Conservation (phyloP, 176 grass and related monocot species). For the Hordeum marinum region DNA sequence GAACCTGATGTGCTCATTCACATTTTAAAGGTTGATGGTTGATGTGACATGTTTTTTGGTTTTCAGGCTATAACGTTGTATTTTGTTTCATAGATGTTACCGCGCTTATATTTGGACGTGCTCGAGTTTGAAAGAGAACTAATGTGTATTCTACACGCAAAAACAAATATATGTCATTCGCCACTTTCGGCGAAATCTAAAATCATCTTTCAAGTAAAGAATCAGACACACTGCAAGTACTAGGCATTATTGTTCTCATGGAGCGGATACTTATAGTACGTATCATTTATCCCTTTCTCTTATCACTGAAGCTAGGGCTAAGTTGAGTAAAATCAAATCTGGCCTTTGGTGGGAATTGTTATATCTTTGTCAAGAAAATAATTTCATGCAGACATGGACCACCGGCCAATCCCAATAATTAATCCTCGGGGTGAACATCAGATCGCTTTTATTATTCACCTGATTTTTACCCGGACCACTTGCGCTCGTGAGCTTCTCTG, state of each 20-base stretch:
- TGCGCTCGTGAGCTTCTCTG: background rate
- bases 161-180: background rate
- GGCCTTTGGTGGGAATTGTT: background rate
- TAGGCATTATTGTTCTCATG: background rate
- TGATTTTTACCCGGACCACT: slow-evolving; percentile 4
- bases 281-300: background rate
- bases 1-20: background rate
- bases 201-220: background rate
- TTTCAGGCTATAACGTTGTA: background rate
- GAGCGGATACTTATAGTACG: background rate
- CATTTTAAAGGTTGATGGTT: background rate
- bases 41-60: background rate
- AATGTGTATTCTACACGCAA: no score
- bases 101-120: no score
- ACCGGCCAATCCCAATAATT: background rate
- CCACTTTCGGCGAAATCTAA: background rate
- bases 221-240: no score
- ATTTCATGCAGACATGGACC: background rate
- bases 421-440: background rate
- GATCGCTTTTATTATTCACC: slow-evolving; percentile 31
- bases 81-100: rapidly evolving
- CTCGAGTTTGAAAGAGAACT: background rate
- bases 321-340: background rate
- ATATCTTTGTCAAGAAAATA: background rate
- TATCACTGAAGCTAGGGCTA: background rate